A percentile compares a stretch with the other conserved stretches of the same genome.
Evolutionary conservation across 441 rosid species (phyloP).

Genomic region (Pelargonium myrrhifolium): DNA sequence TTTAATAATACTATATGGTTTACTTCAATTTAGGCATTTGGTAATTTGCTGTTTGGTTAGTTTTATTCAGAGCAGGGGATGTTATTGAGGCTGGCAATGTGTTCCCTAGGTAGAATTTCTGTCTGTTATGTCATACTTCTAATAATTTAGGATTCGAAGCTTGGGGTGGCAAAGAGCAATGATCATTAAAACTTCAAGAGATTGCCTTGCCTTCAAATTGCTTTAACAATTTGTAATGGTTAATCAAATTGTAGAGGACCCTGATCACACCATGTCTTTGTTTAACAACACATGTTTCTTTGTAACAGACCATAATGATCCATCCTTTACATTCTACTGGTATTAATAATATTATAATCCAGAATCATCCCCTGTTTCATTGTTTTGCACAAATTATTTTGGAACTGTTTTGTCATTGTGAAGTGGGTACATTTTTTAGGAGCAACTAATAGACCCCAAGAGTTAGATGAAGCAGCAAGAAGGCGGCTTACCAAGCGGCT

Average conservation of each 20-base stretch:
- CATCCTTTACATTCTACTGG: neutral
- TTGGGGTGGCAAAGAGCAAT: neutral
- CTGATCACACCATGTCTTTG: neutral
- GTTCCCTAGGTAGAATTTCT: neutral
- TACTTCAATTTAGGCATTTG: neutral
- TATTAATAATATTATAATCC: neutral
- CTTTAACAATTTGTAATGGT: neutral
- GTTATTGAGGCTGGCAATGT: neutral
- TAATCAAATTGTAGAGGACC: neutral
- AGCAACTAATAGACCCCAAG: conserved; percentile 97
- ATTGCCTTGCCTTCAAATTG: neutral
- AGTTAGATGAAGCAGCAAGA: conserved; percentile 94
- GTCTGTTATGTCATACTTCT: neutral
- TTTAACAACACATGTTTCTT: neutral
- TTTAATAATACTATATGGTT: neutral
- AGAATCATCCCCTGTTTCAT: neutral
- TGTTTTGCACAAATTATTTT: neutral
- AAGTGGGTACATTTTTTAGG: conserved; percentile 38
- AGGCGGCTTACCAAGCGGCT: conserved; percentile 89
- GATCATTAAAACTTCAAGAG: neutral
- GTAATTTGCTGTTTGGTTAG: neutral
- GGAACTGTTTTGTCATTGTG: neutral
- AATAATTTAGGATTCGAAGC: neutral
- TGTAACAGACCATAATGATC: neutral
- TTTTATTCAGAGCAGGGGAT: neutral